phyloP scores from a whole-genome alignment of 441 rosid species.

The Capsella rubella region DNA sequence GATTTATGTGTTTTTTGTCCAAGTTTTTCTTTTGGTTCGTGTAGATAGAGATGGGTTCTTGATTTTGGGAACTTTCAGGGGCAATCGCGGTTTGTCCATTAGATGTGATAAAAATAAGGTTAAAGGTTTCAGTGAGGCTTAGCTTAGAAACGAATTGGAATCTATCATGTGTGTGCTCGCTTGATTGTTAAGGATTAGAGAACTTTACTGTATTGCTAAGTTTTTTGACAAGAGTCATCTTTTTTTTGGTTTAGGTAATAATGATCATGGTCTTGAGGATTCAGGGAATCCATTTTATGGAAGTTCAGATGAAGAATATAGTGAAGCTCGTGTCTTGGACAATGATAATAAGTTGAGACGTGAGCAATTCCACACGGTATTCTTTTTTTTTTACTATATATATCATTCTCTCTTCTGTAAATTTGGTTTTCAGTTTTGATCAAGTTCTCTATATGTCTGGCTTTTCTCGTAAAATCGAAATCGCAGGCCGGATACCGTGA shows the following conservation, averaged over 20 bases:
- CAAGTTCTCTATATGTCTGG: slow-evolving; percentile 8
- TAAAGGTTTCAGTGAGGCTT: too few species aligned
- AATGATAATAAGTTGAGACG: slow-evolving; percentile 58
- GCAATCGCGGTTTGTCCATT: too few species aligned
- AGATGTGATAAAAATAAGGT: too few species aligned
- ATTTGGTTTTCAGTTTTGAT: neutral
- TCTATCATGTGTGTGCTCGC: neutral
- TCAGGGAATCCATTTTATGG: slow-evolving; percentile 46
- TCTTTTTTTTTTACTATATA: neutral
- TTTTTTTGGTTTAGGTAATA: slow-evolving; percentile 18
- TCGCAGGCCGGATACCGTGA: slow-evolving; percentile 82
- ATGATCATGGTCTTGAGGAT: slow-evolving; percentile 38
- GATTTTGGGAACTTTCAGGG: too few species aligned
- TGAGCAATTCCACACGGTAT: slow-evolving; percentile 58
- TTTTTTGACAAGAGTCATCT: neutral
- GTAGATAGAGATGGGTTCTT: too few species aligned
- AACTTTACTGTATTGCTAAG: neutral
- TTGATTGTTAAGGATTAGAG: neutral
- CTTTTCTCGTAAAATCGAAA: slow-evolving; percentile 10
- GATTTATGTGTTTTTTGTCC: neutral
- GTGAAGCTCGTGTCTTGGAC: slow-evolving; percentile 48
- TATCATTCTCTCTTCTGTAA: neutral
- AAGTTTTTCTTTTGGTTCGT: too few species aligned
- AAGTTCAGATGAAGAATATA: slow-evolving; percentile 52
- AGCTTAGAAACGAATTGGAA: too few species aligned